Evolutionary conservation across 169 alveolate species (phyloP).

Genomic region (Cryptosporidium muris): DNA sequence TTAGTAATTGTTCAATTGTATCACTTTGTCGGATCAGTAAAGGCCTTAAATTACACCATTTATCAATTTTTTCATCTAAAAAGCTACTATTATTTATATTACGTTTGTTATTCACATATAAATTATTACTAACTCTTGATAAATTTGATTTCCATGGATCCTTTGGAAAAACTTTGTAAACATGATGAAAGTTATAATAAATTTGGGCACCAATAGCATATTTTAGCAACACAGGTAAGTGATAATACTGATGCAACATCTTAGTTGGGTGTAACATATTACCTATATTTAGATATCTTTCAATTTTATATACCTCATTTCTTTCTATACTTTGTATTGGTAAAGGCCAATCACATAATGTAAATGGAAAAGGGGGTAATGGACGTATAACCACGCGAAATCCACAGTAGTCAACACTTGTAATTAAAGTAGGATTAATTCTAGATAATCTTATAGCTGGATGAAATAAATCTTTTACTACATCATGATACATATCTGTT

Average conservation of each 20-base stretch:
- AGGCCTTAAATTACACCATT: conserved; percentile 30
- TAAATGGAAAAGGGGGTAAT: conserved; percentile 46
- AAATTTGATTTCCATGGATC: conserved; percentile 68
- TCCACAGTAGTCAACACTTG: conserved; percentile 71
- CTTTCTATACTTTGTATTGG: conserved; percentile 69
- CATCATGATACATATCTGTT: conserved; percentile 4
- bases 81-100: conserved; percentile 8
- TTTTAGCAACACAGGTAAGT: conserved; percentile 50
- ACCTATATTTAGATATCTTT: conserved; percentile 47
- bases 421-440: conserved; percentile 59
- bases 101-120: conserved; percentile 35
- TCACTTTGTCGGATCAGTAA: conserved; percentile 43
- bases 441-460: conserved; percentile 34
- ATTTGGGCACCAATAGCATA: conserved; percentile 23
- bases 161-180: conserved; percentile 56
- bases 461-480: conserved; percentile 26
- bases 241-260: conserved; percentile 27
- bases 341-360: conserved; percentile 70
- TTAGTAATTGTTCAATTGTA: conserved; percentile 58
- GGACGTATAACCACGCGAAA: conserved; percentile 54
- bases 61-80: conserved; percentile 14
- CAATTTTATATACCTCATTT: conserved; percentile 30
- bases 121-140: conserved; percentile 39
- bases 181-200: conserved; percentile 51
- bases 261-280: conserved; percentile 62